Conservation (phyloP, 2,329 filamentous ascomycete species). For the Ceratocystis alfenasii region DNA sequence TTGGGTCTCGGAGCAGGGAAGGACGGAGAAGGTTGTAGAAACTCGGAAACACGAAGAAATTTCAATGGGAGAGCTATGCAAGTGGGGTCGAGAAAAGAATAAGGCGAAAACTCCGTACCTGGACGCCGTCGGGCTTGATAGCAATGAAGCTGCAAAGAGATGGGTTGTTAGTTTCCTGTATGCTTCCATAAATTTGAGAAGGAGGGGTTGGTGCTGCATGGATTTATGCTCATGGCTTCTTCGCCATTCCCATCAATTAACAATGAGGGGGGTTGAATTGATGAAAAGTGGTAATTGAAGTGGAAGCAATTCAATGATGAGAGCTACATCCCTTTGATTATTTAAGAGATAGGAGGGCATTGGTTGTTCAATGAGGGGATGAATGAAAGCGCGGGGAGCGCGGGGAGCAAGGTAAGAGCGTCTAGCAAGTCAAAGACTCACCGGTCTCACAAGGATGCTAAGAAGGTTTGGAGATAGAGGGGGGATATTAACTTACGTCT, state of each 20-base stretch:
- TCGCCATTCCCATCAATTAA: not conserved
- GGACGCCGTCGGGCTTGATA: conserved; percentile 99
- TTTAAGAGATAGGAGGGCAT: not conserved
- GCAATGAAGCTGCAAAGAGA: conserved; percentile 75
- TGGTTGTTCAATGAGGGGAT: not conserved
- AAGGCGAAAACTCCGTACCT: conserved; percentile 49
- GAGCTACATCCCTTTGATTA: too few relatives aligned
- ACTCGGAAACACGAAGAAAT: conserved; percentile 8
- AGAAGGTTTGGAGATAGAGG: not conserved
- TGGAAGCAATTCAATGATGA: too few relatives aligned
- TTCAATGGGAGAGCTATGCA: not conserved
- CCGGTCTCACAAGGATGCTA: conserved; percentile 22
- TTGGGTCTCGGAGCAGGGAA: conserved; percentile 17
- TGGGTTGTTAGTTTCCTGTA: conserved; percentile 8
- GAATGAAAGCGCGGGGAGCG: not conserved
- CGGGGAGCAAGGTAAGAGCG: not conserved
- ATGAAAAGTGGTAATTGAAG: not conserved
- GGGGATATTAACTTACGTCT: conserved; percentile 55
- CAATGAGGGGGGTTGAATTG: not conserved
- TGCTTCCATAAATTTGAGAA: conserved; percentile 19
- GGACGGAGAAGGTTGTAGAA: conserved; percentile 17
- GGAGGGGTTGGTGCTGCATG: conserved; percentile 27
- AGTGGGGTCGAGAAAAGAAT: not conserved
- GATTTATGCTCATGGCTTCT: not conserved
- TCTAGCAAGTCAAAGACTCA: not conserved